phyloP scores from a whole-genome alignment of 306 rosid species.

The Heteromeles arbutifolia region DNA sequence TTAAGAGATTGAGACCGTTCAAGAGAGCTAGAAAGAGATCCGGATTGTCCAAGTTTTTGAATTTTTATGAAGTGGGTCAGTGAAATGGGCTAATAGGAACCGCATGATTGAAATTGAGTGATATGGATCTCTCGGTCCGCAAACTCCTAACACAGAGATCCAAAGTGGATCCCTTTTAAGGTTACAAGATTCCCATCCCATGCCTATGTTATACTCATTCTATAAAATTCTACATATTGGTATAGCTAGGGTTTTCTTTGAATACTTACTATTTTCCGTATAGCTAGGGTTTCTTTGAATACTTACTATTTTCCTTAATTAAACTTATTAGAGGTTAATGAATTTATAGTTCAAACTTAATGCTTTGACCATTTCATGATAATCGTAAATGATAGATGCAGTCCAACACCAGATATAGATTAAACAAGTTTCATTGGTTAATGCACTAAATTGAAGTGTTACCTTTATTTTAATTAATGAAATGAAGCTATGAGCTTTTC shows the following conservation, averaged over 20 bases:
- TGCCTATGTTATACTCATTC: neutral
- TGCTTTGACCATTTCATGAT: conserved; percentile 1
- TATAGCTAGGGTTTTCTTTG: neutral
- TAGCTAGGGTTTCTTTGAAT: neutral
- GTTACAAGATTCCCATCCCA: conserved; percentile 36
- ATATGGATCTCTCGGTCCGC: too few species aligned
- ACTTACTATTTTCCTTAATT: neutral
- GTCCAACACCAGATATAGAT: neutral
- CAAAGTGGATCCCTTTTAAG: neutral
- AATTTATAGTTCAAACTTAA: conserved; percentile 4
- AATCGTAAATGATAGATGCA: neutral
- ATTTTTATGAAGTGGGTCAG: too few species aligned
- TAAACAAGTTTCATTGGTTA: neutral
- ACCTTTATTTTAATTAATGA: neutral
- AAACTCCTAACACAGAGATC: too few species aligned
- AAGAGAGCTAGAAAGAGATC: too few species aligned
- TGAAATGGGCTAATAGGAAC: too few species aligned
- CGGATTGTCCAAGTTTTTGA: too few species aligned
- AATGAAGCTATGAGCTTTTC: neutral
- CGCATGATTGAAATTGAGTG: too few species aligned
- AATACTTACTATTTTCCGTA: neutral
- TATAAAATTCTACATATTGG: neutral
- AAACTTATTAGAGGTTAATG: neutral
- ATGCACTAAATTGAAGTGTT: neutral
- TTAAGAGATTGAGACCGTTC: too few species aligned